These are phyloP conservation scores for Skeletonema menzelii DNA, from an alignment of 108 stramenopile species.

Conservation along the genomic window DNA sequence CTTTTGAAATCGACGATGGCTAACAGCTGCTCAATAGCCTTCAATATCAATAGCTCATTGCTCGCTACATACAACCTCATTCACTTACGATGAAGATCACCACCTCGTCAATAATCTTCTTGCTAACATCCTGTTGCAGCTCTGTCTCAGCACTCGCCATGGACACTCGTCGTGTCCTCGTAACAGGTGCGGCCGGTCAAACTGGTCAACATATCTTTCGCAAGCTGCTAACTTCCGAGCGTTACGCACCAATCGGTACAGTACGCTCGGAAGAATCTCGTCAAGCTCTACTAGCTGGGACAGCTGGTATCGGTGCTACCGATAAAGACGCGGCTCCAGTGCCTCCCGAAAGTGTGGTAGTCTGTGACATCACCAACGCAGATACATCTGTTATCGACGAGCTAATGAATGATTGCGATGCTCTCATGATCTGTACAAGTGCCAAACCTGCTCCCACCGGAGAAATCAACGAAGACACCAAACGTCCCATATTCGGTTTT, in stretches of 20 bases:
- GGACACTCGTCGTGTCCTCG: constrained; percentile 44
- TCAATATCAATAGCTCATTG: no score
- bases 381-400: constrained; percentile 39
- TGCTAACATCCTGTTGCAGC: background rate
- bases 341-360: constrained; percentile 31
- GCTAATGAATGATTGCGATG: constrained; percentile 61
- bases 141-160: constrained; percentile 19
- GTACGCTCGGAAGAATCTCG: constrained; percentile 58
- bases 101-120: background rate
- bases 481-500: constrained; percentile 63
- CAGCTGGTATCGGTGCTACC: constrained; percentile 23
- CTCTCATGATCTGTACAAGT: constrained; percentile 78
- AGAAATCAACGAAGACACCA: constrained; percentile 53
- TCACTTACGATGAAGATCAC: background rate
- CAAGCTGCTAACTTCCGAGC: constrained; percentile 44
- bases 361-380: constrained; percentile 59
- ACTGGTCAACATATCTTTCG: constrained; percentile 71
- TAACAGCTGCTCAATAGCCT: no score
- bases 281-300: constrained; percentile 38
- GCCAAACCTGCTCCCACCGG: constrained; percentile 75
- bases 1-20: no score
- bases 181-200: constrained; percentile 76
- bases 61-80: no score
- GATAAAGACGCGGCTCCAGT: background rate
- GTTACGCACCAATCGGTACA: constrained; percentile 42